Conservation (phyloP, 2,329 filamentous ascomycete species). For the Penicillium aurantiogriseum region DNA sequence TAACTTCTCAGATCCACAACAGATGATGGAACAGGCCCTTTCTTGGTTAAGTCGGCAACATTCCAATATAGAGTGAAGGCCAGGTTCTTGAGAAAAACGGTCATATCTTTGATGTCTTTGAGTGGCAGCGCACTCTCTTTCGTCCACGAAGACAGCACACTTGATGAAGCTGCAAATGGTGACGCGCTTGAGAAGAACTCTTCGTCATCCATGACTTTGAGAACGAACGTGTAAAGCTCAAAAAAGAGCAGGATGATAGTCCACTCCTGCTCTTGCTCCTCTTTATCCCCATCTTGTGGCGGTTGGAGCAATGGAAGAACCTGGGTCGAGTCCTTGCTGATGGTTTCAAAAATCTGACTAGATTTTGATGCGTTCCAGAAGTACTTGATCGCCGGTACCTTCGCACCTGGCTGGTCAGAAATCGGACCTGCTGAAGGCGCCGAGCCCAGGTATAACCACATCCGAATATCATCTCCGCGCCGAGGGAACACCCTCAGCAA, state of each 20-base stretch:
- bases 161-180: constrained; percentile 43
- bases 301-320: constrained; percentile 58
- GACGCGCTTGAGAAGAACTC: constrained; percentile 74
- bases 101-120: constrained; percentile 69
- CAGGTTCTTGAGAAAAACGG: constrained; percentile 83
- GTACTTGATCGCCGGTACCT: constrained; percentile 70
- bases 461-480: constrained; percentile 82
- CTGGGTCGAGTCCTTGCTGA: constrained; percentile 57
- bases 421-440: constrained; percentile 45
- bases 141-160: constrained; percentile 56
- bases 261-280: constrained; percentile 69
- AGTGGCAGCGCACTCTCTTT: constrained; percentile 68
- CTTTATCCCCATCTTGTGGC: constrained; percentile 30
- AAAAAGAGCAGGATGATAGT: constrained; percentile 84
- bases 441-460: constrained; percentile 84
- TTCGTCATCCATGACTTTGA: constrained; percentile 92
- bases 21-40: constrained; percentile 34
- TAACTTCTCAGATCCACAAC: constrained; percentile 49
- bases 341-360: constrained; percentile 57
- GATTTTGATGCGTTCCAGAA: constrained; percentile 71
- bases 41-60: constrained; percentile 61
- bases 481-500: constrained; percentile 81
- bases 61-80: constrained; percentile 88
- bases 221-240: constrained; percentile 88
- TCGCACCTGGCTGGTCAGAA: constrained; percentile 31